Evolutionary conservation across 768 basidiomycete species (phyloP).

Genomic region (Russula virescens): DNA sequence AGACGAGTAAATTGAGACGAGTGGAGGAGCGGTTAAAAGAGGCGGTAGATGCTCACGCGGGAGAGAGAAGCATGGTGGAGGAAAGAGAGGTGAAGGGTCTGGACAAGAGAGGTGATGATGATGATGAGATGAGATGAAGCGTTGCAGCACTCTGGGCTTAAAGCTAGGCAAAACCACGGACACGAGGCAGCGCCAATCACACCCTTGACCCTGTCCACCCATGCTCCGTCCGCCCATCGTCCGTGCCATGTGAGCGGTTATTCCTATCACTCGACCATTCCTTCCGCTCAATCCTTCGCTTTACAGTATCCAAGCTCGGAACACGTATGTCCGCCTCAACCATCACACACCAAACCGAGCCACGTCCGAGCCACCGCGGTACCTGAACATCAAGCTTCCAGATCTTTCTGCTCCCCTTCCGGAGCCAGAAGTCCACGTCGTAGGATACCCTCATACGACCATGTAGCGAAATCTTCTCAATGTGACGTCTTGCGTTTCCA

Average conservation of each 20-base stretch:
- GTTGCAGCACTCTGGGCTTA: conserved; percentile 1
- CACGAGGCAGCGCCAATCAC: conserved; percentile 19
- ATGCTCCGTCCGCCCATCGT: too few species aligned
- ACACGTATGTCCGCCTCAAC: not conserved
- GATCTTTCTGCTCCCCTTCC: conserved; percentile 42
- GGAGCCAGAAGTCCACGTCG: conserved; percentile 49
- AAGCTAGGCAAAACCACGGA: conserved; percentile 14
- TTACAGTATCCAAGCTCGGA: not conserved
- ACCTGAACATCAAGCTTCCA: conserved; percentile 52
- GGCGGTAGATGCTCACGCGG: conserved; percentile 51
- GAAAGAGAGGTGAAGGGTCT: conserved; percentile 9
- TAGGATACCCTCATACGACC: conserved; percentile 34
- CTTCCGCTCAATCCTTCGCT: not conserved
- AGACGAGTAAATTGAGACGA: conserved; percentile 33
- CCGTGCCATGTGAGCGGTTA: too few species aligned
- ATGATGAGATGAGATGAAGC: conserved; percentile 13
- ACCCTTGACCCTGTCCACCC: conserved; percentile 1
- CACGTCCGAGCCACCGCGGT: conserved; percentile 27
- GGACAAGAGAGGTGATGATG: not conserved
- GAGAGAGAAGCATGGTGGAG: conserved; percentile 66
- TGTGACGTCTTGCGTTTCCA: conserved; percentile 2
- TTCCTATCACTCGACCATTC: not conserved
- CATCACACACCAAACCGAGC: conserved; percentile 18
- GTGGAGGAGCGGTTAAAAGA: conserved; percentile 20
- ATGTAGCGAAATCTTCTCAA: conserved; percentile 14